A percentile compares a stretch with the other conserved stretches of the same genome.
Evolutionary conservation across 2,329 filamentous ascomycete genomes (phyloP).

Genomic region (Pyrenophora tritici-repentis): DNA sequence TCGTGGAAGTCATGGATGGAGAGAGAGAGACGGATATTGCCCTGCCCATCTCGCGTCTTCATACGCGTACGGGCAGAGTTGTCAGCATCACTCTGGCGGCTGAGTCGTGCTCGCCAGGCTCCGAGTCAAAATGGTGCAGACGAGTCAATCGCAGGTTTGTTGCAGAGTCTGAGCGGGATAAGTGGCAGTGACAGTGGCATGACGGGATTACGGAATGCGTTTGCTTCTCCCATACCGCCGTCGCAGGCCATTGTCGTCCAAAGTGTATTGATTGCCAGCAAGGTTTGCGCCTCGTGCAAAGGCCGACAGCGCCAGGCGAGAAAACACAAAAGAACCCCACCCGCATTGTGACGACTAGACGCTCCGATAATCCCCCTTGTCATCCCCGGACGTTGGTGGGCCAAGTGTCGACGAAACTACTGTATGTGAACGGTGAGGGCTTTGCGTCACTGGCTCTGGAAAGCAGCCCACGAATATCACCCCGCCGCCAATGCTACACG

Average conservation of each 20-base stretch:
- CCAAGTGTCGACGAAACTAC: background rate
- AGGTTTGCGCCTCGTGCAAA: constrained; percentile 11
- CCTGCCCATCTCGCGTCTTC: constrained; percentile 15
- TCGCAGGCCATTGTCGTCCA: constrained; percentile 9
- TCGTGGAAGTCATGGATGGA: background rate
- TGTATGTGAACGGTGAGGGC: constrained; percentile 14
- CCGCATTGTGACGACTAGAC: background rate
- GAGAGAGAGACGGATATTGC: constrained; percentile 18
- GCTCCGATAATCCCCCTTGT: constrained; percentile 3
- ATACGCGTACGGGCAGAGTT: constrained; percentile 1
- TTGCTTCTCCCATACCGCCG: constrained; percentile 12
- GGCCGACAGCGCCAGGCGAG: constrained; percentile 3
- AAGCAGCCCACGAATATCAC: constrained; percentile 10
- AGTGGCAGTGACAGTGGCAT: too few species aligned
- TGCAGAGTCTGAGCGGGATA: too few species aligned
- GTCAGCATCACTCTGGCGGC: constrained; percentile 32
- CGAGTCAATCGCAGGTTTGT: too few species aligned
- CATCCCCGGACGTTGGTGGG: constrained; percentile 1
- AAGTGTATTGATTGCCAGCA: constrained; percentile 17
- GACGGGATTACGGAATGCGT: background rate
- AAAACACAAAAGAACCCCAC: constrained; percentile 4
- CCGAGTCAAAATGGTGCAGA: constrained; percentile 11
- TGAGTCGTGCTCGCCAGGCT: constrained; percentile 28
- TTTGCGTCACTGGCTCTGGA: constrained; percentile 15
- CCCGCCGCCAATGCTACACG: background rate